phyloP scores from a whole-genome alignment of 1,139 yeast species.

The Saccharomyces hybrid region DNA sequence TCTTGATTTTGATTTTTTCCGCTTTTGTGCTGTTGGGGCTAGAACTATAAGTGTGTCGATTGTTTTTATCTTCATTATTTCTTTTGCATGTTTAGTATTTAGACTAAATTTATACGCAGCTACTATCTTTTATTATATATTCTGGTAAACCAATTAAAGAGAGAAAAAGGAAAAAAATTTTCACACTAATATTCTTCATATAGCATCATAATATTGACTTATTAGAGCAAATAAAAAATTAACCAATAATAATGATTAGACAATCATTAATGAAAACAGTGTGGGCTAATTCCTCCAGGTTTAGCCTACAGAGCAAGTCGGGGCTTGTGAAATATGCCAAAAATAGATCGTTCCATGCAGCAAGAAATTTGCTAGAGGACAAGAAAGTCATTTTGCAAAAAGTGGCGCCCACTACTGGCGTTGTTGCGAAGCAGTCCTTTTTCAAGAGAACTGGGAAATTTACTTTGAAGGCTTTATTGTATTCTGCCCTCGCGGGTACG shows the following conservation, averaged over 20 bases:
- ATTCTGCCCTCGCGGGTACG: slow-evolving; percentile 36
- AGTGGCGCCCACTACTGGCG: background rate
- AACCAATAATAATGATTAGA: background rate
- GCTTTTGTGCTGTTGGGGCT: background rate
- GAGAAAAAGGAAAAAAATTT: background rate
- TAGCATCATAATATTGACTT: background rate
- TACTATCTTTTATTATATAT: background rate
- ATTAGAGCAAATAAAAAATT: background rate
- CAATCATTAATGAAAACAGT: background rate
- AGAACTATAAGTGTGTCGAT: background rate
- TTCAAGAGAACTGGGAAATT: slow-evolving; percentile 16
- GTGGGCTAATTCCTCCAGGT: background rate
- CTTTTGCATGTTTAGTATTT: background rate
- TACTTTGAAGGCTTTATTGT: slow-evolving; percentile 33
- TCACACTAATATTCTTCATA: background rate
- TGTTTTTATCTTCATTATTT: background rate
- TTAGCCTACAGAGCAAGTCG: background rate
- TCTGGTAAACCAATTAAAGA: background rate
- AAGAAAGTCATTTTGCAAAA: background rate
- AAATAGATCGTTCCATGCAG: background rate
- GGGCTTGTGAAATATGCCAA: background rate
- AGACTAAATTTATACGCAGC: background rate
- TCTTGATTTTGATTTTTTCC: background rate
- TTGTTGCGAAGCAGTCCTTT: background rate
- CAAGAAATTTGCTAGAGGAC: background rate